Evolutionary conservation across 2,329 filamentous ascomycete genomes (phyloP).

Genomic region (Hymenotorrendiella dingleyae): DNA sequence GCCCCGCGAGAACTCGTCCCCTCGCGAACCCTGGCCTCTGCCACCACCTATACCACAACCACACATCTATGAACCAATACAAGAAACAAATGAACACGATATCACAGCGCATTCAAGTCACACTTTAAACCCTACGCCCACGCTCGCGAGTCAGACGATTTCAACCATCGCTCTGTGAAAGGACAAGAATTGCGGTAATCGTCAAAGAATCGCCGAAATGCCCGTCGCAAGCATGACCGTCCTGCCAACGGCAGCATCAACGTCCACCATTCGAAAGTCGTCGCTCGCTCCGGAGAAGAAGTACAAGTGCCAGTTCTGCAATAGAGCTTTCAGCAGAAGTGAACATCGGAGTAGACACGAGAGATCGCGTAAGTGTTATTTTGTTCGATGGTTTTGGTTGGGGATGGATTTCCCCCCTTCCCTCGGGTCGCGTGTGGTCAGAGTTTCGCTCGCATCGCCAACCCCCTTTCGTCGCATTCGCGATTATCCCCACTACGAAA

Average conservation of each 20-base stretch:
- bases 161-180: constrained; percentile 32
- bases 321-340: constrained; percentile 92
- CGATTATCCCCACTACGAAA: constrained; percentile 3
- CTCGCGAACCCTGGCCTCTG: constrained; percentile 24
- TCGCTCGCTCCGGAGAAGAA: constrained; percentile 85
- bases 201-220: constrained; percentile 41
- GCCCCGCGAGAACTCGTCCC: constrained; percentile 19
- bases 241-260: constrained; percentile 57
- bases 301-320: constrained; percentile 99
- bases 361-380: constrained; percentile 78
- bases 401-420: constrained; percentile 11
- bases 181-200: constrained; percentile 7
- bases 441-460: constrained; percentile 6
- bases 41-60: constrained; percentile 35
- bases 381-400: constrained; percentile 4
- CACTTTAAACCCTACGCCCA: constrained; percentile 63
- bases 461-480: constrained; percentile 2
- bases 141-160: constrained; percentile 33
- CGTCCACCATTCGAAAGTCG: constrained; percentile 69
- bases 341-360: constrained; percentile 97
- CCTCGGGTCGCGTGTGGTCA: constrained; percentile 21
- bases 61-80: constrained; percentile 49
- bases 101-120: constrained; percentile 46
- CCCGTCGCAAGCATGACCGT: constrained; percentile 54
- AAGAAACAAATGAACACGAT: constrained; percentile 47